phyloP scores from a whole-genome alignment of 164 flowering plant genomes.

The Litsea cubeba region DNA sequence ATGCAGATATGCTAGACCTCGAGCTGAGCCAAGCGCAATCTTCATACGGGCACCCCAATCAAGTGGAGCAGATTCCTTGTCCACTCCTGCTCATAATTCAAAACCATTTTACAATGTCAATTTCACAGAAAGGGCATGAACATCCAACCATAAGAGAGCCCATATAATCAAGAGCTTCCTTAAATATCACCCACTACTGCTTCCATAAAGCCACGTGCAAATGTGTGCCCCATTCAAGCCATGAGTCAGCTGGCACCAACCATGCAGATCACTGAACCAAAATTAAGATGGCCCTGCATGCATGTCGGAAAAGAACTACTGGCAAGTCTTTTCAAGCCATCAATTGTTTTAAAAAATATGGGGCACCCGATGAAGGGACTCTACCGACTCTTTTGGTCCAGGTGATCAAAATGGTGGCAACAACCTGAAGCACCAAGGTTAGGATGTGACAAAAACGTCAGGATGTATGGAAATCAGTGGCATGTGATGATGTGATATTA shows the following conservation, averaged over 20 bases:
- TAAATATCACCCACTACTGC: background rate
- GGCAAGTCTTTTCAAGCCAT: background rate
- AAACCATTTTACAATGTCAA: slow-evolving; percentile 3
- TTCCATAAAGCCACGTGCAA: background rate
- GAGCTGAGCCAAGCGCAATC: slow-evolving; percentile 96
- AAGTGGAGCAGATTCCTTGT: slow-evolving; percentile 68
- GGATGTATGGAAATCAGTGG: background rate
- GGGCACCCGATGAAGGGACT: background rate
- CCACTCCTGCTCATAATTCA: slow-evolving; percentile 41
- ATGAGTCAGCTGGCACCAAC: background rate
- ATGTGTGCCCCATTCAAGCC: background rate
- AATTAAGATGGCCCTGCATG: background rate
- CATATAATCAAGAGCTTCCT: too few relatives aligned
- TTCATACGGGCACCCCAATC: slow-evolving; percentile 82
- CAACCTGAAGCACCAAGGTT: background rate
- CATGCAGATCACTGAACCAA: background rate
- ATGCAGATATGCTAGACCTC: slow-evolving; percentile 92
- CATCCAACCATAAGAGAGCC: too few relatives aligned
- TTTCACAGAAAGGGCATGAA: too few relatives aligned
- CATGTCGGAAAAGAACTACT: background rate
- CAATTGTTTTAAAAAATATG: background rate
- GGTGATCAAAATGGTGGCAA: background rate
- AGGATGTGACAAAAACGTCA: background rate
- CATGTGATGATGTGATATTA: background rate
- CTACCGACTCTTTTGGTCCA: background rate